Evolutionary conservation across 345 rosid genomes (phyloP).

Genomic region (Clarkia xantiana): DNA sequence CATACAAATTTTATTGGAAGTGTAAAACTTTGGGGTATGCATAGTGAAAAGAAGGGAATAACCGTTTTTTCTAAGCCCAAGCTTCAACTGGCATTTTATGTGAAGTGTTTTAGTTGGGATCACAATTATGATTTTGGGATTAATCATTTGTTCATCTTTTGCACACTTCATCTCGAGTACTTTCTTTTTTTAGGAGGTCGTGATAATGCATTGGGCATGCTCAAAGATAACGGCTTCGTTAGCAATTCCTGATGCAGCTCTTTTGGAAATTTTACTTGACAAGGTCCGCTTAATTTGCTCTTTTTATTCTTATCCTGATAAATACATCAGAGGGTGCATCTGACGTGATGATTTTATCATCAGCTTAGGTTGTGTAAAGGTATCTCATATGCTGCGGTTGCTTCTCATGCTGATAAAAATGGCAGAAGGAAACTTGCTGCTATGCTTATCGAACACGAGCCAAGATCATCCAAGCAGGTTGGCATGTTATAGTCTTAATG

Average conservation of each 20-base stretch:
- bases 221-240: constrained; percentile 81
- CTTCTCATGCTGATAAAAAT: constrained; percentile 94
- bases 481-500: background rate
- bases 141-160: too few species aligned
- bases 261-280: constrained; percentile 83
- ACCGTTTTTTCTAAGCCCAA: too few species aligned
- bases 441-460: constrained; percentile 93
- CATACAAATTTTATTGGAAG: too few species aligned
- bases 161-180: background rate
- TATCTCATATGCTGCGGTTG: constrained; percentile 97
- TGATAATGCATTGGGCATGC: constrained; percentile 99
- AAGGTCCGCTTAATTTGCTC: constrained; percentile 40
- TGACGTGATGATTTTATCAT: constrained; percentile 20
- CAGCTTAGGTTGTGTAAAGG: constrained; percentile 83
- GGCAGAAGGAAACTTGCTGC: constrained; percentile 90
- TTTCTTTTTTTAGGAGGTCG: constrained; percentile 59
- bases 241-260: constrained; percentile 70
- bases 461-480: constrained; percentile 91
- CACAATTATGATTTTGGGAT: too few species aligned
- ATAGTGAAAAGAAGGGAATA: too few species aligned
- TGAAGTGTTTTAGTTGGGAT: too few species aligned
- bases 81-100: too few species aligned
- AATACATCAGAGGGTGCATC: constrained; percentile 5
- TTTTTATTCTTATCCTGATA: background rate
- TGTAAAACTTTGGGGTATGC: too few species aligned